These are phyloP conservation scores for Ustilago hordei DNA, from an alignment of 1,284 basidiomycete species.

Conservation along the genomic window DNA sequence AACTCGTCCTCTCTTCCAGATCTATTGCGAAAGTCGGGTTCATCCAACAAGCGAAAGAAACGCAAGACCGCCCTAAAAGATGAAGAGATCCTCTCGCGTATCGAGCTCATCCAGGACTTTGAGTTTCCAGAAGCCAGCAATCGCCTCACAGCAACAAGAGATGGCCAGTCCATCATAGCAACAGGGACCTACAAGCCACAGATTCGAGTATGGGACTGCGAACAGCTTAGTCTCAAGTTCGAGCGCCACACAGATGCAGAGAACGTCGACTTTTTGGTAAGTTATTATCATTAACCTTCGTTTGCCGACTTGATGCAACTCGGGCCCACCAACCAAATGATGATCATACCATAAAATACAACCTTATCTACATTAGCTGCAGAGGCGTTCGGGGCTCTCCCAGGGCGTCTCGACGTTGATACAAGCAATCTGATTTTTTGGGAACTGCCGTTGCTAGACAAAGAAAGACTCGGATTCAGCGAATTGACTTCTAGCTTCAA, in stretches of 20 bases:
- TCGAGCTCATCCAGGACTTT: conserved; percentile 79
- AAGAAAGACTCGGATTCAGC: neutral
- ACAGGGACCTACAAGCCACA: conserved; percentile 99
- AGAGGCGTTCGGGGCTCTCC: conserved; percentile 28
- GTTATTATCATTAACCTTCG: conserved; percentile 70
- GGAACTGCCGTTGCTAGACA: neutral
- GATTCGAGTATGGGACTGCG: conserved; percentile 94
- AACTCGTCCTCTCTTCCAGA: conserved; percentile 68
- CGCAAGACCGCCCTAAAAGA: conserved; percentile 56
- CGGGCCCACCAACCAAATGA: conserved; percentile 13
- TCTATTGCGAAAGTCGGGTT: conserved; percentile 62
- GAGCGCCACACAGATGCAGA: conserved; percentile 95
- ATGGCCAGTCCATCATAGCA: conserved; percentile 90
- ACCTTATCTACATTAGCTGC: conserved; percentile 64
- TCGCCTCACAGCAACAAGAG: conserved; percentile 86
- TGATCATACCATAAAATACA: conserved; percentile 45
- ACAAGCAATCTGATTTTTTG: conserved; percentile 47
- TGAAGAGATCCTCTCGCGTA: conserved; percentile 61
- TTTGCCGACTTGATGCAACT: neutral
- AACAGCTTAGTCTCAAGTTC: conserved; percentile 93
- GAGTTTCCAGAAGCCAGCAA: conserved; percentile 97
- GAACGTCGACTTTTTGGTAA: conserved; percentile 96
- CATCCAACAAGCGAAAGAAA: conserved; percentile 67
- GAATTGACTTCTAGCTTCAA: conserved; percentile 1
- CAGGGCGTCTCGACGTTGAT: conserved; percentile 41